These are phyloP conservation scores for Rhytidiadelphus loreus DNA, from an alignment of 225 moss, liverwort and hornwort genomes.

Conservation along the genomic window DNA sequence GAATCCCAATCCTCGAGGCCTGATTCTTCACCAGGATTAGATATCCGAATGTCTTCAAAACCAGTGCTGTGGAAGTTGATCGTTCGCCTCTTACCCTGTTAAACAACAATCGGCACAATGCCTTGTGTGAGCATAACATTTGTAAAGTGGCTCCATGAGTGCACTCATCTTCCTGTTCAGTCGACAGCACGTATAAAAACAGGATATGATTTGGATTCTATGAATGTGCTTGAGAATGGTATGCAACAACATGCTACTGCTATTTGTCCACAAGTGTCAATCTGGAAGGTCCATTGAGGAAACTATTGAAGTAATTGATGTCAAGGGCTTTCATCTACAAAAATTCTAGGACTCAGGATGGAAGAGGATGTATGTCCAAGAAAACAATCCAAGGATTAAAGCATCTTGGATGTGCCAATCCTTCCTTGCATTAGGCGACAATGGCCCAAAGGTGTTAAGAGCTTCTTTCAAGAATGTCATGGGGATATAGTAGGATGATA, in stretches of 20 bases:
- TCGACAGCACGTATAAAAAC: background rate
- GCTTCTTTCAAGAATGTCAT: background rate
- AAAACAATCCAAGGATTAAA: background rate
- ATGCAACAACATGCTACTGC: background rate
- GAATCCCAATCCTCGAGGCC: constrained; percentile 39
- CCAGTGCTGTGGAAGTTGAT: constrained; percentile 15
- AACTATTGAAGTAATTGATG: background rate
- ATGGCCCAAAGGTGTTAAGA: background rate
- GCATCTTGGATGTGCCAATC: too few relatives aligned
- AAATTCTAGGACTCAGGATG: background rate
- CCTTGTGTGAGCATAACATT: background rate
- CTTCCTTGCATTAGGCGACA: background rate
- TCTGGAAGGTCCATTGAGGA: background rate
- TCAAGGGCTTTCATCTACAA: background rate
- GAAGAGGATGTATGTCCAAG: background rate
- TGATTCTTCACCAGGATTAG: constrained; percentile 34
- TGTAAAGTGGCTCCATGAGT: too few relatives aligned
- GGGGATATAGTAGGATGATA: background rate
- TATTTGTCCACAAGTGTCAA: background rate
- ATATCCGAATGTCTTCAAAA: constrained; percentile 32
- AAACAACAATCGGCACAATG: background rate
- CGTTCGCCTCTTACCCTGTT: constrained; percentile 41
- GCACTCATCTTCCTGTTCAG: background rate
- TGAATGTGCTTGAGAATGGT: background rate
- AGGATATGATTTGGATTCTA: background rate